phyloP scores from a whole-genome alignment of 306 rosid genomes.

The Nissolia schottii region DNA sequence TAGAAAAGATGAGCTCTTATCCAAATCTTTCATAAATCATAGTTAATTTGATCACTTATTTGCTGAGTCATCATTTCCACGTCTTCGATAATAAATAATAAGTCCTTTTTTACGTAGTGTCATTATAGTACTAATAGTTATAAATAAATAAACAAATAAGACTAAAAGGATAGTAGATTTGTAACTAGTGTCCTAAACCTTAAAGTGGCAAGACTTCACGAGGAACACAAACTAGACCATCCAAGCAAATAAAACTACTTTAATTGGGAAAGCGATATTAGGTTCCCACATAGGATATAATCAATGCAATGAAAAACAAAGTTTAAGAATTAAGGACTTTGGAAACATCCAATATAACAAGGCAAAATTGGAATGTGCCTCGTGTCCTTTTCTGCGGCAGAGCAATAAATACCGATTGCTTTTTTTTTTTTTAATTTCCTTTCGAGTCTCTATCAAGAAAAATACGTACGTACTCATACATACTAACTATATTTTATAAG shows the following conservation, averaged over 20 bases:
- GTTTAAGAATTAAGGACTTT: constrained; percentile 4
- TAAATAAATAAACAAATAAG: too few species aligned
- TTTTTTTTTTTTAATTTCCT: too few species aligned
- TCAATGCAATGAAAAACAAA: constrained; percentile 10
- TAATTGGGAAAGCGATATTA: constrained; percentile 1
- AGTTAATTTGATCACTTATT: neutral
- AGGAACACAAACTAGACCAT: neutral
- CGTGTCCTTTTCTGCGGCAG: neutral
- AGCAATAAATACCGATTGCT: neutral
- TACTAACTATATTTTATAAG: too few species aligned
- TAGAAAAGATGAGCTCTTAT: too few species aligned
- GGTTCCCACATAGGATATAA: neutral
- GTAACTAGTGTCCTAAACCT: neutral
- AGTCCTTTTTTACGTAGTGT: too few species aligned
- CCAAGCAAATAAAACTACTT: neutral
- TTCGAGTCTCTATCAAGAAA: too few species aligned
- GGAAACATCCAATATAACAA: constrained; percentile 34
- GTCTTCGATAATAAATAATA: neutral
- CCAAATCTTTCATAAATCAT: too few species aligned
- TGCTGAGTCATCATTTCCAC: neutral
- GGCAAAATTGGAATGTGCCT: neutral
- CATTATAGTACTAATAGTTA: too few species aligned
- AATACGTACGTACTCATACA: too few species aligned
- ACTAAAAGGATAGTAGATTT: too few species aligned
- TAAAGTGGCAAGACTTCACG: neutral